Base-by-base conservation (phyloP, 495 filamentous ascomycete species). In the Aspergillus homomorphus region DNA sequence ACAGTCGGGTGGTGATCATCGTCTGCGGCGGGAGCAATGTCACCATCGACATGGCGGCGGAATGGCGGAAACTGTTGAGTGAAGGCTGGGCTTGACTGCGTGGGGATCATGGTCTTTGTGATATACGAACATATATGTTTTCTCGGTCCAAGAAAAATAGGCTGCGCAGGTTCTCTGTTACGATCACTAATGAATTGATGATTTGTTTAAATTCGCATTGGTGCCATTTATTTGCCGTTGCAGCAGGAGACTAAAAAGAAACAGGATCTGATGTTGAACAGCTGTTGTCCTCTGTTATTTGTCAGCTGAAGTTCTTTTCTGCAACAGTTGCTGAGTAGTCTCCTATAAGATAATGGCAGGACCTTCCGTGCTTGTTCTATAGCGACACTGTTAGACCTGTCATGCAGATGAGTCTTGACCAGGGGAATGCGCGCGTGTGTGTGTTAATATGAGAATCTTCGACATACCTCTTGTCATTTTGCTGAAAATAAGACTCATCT, bases 21-120 rank as follows among this genome's bases (percentile, higher is more conserved):
- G 83, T 96, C 21, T 98, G 93, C 68, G 93, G 93, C 0, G 93
- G 93, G 9, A 86, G 81, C 45, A 89, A 89, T 70, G 82, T 92
- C 46, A 87, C 84, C 4, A 71, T 88, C 23, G 84, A 88, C 19
- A 82, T 85, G 66, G 69, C 96, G 63, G 74, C 73, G 45, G 72
- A 71, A 51, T 98, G 88, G 72, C 77, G 78, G 65, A 71, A 80
- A 74, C 62, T 74, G 67, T 49, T 79, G 58, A 60, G 66, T 18
- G 66, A 77, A 46, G 76, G 75, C 4, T 79, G 75, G 76, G 66
- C 52, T 45, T 51, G 33, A 38, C 33, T 38, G 33, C 33, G 33
- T 38, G 8, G 33, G 33, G 33, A 38, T 38, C 12, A 6, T 12
- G 5, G 33, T 5, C 15, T 38, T 38, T 38, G 6, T 7, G 4